Evolutionary conservation across 164 flowering plant genomes (phyloP).

Genomic region (Vitis rupestris): DNA sequence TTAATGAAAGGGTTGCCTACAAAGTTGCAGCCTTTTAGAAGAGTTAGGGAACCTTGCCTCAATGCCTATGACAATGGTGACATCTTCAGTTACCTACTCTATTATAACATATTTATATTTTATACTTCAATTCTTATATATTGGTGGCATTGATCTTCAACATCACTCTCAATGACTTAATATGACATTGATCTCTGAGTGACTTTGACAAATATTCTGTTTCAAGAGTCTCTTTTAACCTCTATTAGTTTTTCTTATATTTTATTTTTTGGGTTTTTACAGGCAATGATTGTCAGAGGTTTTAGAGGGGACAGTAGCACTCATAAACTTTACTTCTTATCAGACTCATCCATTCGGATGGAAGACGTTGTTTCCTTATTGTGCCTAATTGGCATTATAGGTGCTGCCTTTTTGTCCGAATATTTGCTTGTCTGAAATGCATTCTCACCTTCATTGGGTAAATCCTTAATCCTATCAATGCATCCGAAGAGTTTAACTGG

Average conservation of each 20-base stretch:
- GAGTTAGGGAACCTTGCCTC: too few relatives aligned
- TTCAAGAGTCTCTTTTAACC: neutral
- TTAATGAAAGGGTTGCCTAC: too few relatives aligned
- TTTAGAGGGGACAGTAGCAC: slow-evolving; percentile 73
- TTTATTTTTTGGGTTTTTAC: slow-evolving; percentile 15
- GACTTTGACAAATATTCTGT: neutral
- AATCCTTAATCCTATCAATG: too few relatives aligned
- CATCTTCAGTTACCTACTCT: too few relatives aligned
- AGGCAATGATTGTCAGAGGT: slow-evolving; percentile 97
- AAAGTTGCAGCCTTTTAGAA: too few relatives aligned
- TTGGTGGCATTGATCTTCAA: too few relatives aligned
- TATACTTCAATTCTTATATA: too few relatives aligned
- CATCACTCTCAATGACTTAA: too few relatives aligned
- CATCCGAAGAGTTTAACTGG: too few relatives aligned
- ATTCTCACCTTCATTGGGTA: neutral
- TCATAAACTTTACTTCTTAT: slow-evolving; percentile 65
- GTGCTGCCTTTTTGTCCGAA: slow-evolving; percentile 55
- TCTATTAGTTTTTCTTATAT: neutral
- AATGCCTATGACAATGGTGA: too few relatives aligned
- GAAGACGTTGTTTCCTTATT: slow-evolving; percentile 55
- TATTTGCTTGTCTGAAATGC: slow-evolving; percentile 34
- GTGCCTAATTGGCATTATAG: slow-evolving; percentile 54
- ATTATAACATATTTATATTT: too few relatives aligned
- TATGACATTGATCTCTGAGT: too few relatives aligned
- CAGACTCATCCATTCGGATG: slow-evolving; percentile 42